Conservation (phyloP, 768 basidiomycete genomes). For the Pulveroboletus sp. region DNA sequence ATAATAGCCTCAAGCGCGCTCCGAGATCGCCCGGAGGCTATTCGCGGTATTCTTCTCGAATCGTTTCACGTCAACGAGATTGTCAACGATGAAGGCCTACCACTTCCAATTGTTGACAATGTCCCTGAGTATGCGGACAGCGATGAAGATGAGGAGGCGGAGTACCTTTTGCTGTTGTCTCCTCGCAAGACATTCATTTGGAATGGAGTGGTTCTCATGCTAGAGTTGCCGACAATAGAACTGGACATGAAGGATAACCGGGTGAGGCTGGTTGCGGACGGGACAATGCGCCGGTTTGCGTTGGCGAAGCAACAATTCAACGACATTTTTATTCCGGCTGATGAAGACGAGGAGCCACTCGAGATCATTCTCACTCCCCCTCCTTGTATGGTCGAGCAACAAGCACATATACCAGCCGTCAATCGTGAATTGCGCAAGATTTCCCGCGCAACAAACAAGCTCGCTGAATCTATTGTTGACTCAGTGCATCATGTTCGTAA, state of each 20-base stretch:
- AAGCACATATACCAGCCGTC: slow-evolving; percentile 87
- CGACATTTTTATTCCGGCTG: slow-evolving; percentile 55
- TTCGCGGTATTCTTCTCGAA: slow-evolving; percentile 76
- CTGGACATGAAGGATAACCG: slow-evolving; percentile 80
- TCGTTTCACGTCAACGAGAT: slow-evolving; percentile 77
- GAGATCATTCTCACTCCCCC: slow-evolving; percentile 39
- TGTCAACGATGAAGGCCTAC: slow-evolving; percentile 44
- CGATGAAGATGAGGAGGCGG: slow-evolving; percentile 53
- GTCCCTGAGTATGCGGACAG: slow-evolving; percentile 38
- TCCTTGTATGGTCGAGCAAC: slow-evolving; percentile 65
- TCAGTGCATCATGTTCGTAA: slow-evolving; percentile 84
- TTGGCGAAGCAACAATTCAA: slow-evolving; percentile 74
- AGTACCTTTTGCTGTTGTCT: slow-evolving; percentile 83
- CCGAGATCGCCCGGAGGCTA: slow-evolving; percentile 67
- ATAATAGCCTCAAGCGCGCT: slow-evolving; percentile 79
- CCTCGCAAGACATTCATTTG: slow-evolving; percentile 85
- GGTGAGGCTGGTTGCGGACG: slow-evolving; percentile 90
- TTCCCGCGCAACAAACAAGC: slow-evolving; percentile 77
- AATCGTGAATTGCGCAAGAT: slow-evolving; percentile 90
- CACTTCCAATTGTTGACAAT: slow-evolving; percentile 38
- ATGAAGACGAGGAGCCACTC: slow-evolving; percentile 56
- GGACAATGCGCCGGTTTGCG: slow-evolving; percentile 69
- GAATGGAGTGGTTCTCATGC: slow-evolving; percentile 82
- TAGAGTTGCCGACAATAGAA: slow-evolving; percentile 72
- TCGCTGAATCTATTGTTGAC: slow-evolving; percentile 90